A percentile compares a stretch with the other conserved stretches of the same genome.
phyloP scores from a whole-genome alignment of 2,329 filamentous ascomycete genomes.

The Xylaria sp. region DNA sequence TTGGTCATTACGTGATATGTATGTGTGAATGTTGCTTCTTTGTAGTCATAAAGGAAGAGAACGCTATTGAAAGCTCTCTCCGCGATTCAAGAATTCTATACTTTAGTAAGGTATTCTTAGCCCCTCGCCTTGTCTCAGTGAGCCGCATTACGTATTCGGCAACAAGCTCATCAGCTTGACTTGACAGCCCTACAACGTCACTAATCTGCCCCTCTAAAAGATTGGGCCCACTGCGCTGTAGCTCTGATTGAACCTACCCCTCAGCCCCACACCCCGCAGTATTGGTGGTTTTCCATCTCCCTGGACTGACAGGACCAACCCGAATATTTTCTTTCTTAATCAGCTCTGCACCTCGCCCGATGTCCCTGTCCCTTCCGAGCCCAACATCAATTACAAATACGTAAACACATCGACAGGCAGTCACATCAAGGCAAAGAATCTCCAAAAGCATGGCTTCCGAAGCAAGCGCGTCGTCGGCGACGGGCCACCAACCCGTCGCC shows the following conservation, averaged over 20 bases:
- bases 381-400: neutral
- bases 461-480: constrained; percentile 25
- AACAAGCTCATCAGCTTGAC: too few relatives aligned
- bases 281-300: neutral
- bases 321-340: constrained; percentile 11
- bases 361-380: neutral
- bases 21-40: constrained; percentile 6
- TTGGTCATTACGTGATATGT: neutral
- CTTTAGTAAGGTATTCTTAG: too few relatives aligned
- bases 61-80: too few relatives aligned
- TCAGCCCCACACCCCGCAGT: constrained; percentile 20
- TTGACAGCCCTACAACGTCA: too few relatives aligned
- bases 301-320: neutral
- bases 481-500: constrained; percentile 47
- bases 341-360: neutral
- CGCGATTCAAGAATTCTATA: too few relatives aligned
- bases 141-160: too few relatives aligned
- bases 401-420: neutral
- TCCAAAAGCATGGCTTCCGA: constrained; percentile 21
- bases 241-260: neutral
- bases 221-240: neutral
- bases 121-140: too few relatives aligned
- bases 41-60: too few relatives aligned
- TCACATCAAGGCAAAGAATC: neutral
- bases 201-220: neutral